Conservation (phyloP, 2,329 filamentous ascomycete species). For the Pseudopyrenochaeta lycopersici region DNA sequence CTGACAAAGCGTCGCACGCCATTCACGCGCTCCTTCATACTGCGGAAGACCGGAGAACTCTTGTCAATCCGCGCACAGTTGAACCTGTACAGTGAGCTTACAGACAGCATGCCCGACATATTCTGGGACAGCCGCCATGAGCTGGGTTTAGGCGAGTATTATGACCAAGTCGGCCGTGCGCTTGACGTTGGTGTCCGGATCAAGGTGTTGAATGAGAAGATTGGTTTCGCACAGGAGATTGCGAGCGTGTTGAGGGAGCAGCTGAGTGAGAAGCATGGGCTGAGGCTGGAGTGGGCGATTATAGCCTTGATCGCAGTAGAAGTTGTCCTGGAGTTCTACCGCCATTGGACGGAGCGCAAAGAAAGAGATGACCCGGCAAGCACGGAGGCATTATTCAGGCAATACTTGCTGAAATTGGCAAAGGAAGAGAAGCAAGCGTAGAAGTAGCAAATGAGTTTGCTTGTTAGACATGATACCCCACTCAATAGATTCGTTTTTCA, state of each 20-base stretch:
- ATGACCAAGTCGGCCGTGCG: slow-evolving; percentile 89
- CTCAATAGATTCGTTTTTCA: slow-evolving; percentile 22
- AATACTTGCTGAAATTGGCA: slow-evolving; percentile 42
- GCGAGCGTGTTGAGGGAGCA: slow-evolving; percentile 87
- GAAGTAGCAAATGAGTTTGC: not conserved
- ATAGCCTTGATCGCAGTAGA: slow-evolving; percentile 93
- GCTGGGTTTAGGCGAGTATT: slow-evolving; percentile 90
- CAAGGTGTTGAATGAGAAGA: slow-evolving; percentile 91
- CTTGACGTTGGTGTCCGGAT: slow-evolving; percentile 93
- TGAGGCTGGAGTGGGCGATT: slow-evolving; percentile 93
- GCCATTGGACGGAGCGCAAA: slow-evolving; percentile 71
- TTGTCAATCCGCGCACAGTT: slow-evolving; percentile 88
- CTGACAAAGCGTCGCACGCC: slow-evolving; percentile 34
- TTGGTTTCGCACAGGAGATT: slow-evolving; percentile 97
- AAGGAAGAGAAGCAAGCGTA: slow-evolving; percentile 6
- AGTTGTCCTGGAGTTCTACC: slow-evolving; percentile 83
- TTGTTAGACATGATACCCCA: slow-evolving; percentile 30
- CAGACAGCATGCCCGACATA: slow-evolving; percentile 91
- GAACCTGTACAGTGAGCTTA: slow-evolving; percentile 96
- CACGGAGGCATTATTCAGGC: slow-evolving; percentile 50
- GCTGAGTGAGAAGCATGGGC: slow-evolving; percentile 87
- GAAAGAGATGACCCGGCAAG: slow-evolving; percentile 54
- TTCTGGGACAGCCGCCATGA: slow-evolving; percentile 96
- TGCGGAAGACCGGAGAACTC: slow-evolving; percentile 92
- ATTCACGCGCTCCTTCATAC: slow-evolving; percentile 78